A percentile compares a stretch with the other conserved stretches of the same genome.
Evolutionary conservation across 2,329 filamentous ascomycete species (phyloP).

Genomic region (Trichoderma arundinaceum): DNA sequence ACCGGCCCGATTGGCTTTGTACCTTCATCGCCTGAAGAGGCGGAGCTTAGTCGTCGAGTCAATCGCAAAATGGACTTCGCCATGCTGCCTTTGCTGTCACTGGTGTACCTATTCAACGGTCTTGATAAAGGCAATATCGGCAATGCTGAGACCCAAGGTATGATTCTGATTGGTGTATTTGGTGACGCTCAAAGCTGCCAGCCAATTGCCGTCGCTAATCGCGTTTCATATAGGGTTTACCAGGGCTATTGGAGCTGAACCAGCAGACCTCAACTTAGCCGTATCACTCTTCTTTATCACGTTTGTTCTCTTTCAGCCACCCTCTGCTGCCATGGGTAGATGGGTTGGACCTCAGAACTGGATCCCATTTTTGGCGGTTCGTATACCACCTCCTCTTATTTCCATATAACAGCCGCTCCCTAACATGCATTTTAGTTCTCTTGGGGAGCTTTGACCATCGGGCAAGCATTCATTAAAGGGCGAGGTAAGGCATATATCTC

Average conservation of each 20-base stretch:
- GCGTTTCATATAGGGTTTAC: background rate
- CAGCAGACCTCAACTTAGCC: background rate
- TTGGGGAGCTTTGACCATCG: background rate
- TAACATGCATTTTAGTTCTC: conserved; percentile 1
- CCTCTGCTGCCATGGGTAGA: conserved; percentile 6
- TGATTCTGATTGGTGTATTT: background rate
- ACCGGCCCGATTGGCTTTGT: conserved; percentile 1
- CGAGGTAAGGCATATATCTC: background rate
- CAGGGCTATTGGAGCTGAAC: background rate
- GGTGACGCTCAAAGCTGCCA: background rate
- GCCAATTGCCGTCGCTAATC: background rate
- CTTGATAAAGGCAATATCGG: conserved; percentile 1
- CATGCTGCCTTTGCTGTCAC: background rate
- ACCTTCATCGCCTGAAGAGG: conserved; percentile 1
- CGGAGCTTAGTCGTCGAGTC: background rate
- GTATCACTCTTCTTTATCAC: background rate
- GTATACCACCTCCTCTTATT: background rate
- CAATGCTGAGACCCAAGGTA: conserved; percentile 3
- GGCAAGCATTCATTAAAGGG: conserved; percentile 2
- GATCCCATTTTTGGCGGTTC: conserved; percentile 1
- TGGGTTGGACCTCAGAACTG: background rate
- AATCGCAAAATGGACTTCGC: conserved; percentile 6
- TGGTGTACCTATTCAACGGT: background rate
- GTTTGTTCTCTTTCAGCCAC: conserved; percentile 3
- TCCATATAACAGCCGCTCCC: background rate